These are phyloP conservation scores for Pezicula rhizophila DNA, from an alignment of 2,329 filamentous ascomycete genomes.

Conservation along the genomic window DNA sequence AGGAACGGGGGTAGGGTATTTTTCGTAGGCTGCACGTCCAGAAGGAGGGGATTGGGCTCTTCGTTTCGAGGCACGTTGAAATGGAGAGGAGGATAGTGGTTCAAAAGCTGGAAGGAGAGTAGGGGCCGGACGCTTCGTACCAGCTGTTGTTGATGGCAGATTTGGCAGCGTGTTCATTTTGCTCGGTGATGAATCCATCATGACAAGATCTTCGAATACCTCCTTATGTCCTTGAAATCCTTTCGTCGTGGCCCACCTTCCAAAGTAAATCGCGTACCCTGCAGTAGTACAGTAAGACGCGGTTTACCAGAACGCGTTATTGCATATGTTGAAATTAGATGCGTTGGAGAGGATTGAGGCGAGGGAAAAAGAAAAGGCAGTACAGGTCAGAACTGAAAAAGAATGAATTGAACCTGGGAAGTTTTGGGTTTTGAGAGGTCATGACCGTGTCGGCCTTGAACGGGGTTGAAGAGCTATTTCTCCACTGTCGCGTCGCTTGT, in stretches of 20 bases:
- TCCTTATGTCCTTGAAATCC: background rate
- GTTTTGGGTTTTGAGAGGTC: background rate
- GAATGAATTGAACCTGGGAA: background rate
- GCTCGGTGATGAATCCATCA: slow-evolving; percentile 30
- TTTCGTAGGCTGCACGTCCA: slow-evolving; percentile 31
- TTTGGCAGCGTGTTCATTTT: slow-evolving; percentile 24
- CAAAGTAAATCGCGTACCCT: background rate
- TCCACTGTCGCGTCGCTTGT: no score
- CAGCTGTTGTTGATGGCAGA: slow-evolving; percentile 27
- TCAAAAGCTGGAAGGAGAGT: slow-evolving; percentile 75
- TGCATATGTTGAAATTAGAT: background rate
- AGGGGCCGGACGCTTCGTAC: slow-evolving; percentile 57
- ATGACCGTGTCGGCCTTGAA: background rate
- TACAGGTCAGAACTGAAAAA: background rate
- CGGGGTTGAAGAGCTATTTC: background rate
- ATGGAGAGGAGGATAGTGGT: slow-evolving; percentile 71
- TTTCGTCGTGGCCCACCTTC: background rate
- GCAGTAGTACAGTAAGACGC: background rate
- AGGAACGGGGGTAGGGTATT: slow-evolving; percentile 89
- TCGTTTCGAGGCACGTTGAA: slow-evolving; percentile 62
- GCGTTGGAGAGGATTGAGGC: background rate
- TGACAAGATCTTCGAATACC: slow-evolving; percentile 31
- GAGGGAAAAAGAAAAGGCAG: background rate
- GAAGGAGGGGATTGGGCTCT: slow-evolving; percentile 45
- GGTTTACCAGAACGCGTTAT: background rate